Evolutionary conservation across 108 stramenopile species (phyloP).

Genomic region (Aurantiochytrium sp.): DNA sequence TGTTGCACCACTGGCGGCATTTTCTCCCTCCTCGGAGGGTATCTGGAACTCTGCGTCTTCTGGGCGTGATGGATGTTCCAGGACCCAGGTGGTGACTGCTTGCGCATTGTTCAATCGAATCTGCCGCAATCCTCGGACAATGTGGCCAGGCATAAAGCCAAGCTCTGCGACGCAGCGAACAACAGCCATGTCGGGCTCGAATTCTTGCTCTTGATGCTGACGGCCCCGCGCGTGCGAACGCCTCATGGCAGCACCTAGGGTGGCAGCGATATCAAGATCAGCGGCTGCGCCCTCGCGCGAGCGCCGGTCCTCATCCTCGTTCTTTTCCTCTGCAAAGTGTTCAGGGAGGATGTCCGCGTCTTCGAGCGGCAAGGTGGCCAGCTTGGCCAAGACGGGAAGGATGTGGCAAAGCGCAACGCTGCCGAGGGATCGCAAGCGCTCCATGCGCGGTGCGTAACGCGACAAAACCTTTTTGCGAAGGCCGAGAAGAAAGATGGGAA

Average conservation of each 20-base stretch:
- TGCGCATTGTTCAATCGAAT: not conserved
- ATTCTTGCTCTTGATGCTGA: not conserved
- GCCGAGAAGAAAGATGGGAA: not conserved
- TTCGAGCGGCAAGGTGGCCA: not conserved
- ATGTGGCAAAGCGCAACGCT: not conserved
- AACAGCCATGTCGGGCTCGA: not conserved
- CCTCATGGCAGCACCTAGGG: not conserved
- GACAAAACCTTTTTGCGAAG: not conserved
- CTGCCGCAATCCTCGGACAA: not conserved
- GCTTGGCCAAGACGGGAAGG: not conserved
- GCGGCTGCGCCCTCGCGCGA: no score
- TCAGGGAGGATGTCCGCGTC: not conserved
- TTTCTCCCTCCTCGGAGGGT: not conserved
- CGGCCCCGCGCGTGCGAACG: not conserved
- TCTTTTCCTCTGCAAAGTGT: not conserved
- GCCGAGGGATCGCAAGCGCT: not conserved
- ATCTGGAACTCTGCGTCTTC: not conserved
- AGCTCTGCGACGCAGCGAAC: not conserved
- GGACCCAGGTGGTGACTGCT: not conserved
- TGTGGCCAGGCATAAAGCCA: not conserved
- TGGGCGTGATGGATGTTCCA: not conserved
- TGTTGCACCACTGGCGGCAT: no score
- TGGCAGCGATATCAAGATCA: not conserved
- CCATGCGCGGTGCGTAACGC: not conserved
- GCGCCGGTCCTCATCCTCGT: not conserved